Conservation (phyloP, 2,329 filamentous ascomycete species). For the Fonsecaea erecta region DNA sequence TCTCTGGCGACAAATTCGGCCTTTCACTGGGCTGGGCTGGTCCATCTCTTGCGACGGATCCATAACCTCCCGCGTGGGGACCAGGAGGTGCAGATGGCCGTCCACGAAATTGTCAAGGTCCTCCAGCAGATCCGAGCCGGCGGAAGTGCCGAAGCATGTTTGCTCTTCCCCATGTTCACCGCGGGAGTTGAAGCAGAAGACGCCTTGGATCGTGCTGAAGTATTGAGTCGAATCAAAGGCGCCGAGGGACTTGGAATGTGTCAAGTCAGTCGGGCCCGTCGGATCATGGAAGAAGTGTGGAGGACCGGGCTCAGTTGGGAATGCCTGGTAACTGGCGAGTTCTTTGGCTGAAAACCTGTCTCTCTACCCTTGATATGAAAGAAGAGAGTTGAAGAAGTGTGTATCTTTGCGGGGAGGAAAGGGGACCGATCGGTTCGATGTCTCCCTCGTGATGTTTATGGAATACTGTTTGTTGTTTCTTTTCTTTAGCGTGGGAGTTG, state of each 20-base stretch:
- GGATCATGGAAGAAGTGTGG: constrained; percentile 72
- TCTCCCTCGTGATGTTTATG: neutral
- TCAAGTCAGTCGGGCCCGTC: constrained; percentile 68
- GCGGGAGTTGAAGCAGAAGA: constrained; percentile 75
- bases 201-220: constrained; percentile 59
- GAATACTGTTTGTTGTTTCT: neutral
- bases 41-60: constrained; percentile 76
- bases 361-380: neutral
- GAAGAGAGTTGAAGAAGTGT: neutral
- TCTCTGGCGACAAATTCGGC: constrained; percentile 75
- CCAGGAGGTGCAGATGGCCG: constrained; percentile 64
- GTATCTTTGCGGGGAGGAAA: neutral
- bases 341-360: constrained; percentile 61
- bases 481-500: constrained; percentile 29
- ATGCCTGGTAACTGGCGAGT: constrained; percentile 65
- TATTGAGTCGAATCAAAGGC: constrained; percentile 68
- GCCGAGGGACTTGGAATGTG: constrained; percentile 77
- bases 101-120: constrained; percentile 66
- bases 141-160: constrained; percentile 73
- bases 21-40: constrained; percentile 77
- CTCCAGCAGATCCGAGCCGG: constrained; percentile 65
- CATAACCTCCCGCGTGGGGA: constrained; percentile 65
- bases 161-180: constrained; percentile 81
- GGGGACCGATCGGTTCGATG: neutral
- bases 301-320: constrained; percentile 71